These are phyloP conservation scores for Camelina neglecta DNA, from an alignment of 345 rosid species.

Conservation along the genomic window DNA sequence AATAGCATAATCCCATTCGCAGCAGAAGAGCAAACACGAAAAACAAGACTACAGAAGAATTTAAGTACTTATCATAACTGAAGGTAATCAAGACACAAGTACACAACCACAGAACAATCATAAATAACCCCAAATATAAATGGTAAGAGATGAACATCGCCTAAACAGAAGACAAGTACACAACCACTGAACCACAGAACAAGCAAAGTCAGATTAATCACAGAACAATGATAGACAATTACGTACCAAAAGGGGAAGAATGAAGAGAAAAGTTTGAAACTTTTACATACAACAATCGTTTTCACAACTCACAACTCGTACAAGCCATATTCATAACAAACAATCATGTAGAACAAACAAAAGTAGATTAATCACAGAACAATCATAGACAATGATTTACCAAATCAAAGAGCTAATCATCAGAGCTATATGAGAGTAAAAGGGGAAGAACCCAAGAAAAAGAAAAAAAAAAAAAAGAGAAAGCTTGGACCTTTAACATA, in stretches of 20 bases:
- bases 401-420: no score
- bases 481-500: neutral
- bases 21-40: no score
- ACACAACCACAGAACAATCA: slow-evolving; percentile 1
- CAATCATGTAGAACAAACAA: no score
- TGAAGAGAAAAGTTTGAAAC: neutral
- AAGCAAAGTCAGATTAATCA: no score
- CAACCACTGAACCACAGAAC: neutral
- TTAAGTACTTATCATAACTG: neutral
- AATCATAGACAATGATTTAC: no score
- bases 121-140: neutral
- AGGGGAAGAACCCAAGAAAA: neutral
- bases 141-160: neutral
- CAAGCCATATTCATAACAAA: no score
- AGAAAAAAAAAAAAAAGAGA: neutral
- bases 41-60: no score
- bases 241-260: neutral
- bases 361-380: no score
- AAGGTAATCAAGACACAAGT: slow-evolving; percentile 12
- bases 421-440: neutral
- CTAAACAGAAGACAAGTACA: neutral
- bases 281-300: neutral
- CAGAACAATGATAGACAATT: no score
- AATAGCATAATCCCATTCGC: no score
- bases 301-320: neutral